Conservation (phyloP, 106 monocot genomes). For the Allium cepa region DNA sequence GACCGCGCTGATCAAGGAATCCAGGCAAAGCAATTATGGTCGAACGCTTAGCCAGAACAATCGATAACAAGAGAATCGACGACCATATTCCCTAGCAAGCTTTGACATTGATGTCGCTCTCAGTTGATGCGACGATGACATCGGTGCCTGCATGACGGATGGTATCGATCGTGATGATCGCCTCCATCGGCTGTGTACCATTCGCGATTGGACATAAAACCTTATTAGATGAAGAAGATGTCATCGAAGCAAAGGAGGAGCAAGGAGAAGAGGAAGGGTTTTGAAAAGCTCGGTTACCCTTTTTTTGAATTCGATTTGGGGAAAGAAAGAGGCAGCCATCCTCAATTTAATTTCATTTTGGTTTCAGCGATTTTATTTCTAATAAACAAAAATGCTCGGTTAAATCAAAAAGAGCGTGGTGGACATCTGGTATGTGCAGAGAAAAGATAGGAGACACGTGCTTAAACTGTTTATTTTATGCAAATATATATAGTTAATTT, state of each 20-base stretch:
- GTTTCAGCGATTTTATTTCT: no score
- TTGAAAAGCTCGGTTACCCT: no score
- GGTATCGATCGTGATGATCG: constrained; percentile 74
- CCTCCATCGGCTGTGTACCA: constrained; percentile 94
- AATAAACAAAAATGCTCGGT: no score
- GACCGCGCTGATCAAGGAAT: no score
- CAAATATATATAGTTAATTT: no score
- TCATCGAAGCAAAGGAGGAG: background rate
- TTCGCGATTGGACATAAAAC: constrained; percentile 71
- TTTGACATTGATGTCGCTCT: constrained; percentile 30
- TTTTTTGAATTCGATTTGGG: no score
- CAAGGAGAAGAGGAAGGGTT: background rate
- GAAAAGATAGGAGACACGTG: no score
- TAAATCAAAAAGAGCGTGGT: no score
- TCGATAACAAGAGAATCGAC: constrained; percentile 72
- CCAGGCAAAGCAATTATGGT: constrained; percentile 39
- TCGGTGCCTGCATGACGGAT: constrained; percentile 77
- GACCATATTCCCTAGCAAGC: constrained; percentile 68
- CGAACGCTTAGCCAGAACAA: constrained; percentile 29
- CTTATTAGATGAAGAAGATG: constrained; percentile 24
- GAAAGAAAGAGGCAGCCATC: no score
- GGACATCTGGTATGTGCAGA: no score
- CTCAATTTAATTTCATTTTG: no score
- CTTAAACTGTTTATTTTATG: no score
- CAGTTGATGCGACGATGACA: constrained; percentile 77